Conservation (phyloP, 176 grass and related monocot species). For the Calamus simplicifolius region DNA sequence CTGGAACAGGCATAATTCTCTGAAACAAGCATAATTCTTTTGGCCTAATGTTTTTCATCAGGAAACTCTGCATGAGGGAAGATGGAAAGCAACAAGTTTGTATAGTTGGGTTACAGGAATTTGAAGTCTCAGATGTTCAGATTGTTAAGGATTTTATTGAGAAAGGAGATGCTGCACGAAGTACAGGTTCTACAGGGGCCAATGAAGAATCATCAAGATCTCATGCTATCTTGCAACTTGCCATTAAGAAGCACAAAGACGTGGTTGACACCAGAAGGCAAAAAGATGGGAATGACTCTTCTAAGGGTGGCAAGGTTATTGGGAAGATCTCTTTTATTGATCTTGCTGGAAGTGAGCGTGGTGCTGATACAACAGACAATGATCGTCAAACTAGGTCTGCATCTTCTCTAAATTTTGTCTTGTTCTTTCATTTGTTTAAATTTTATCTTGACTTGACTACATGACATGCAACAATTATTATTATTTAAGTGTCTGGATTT, state of each 20-base stretch:
- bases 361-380: constrained; percentile 64
- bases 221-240: constrained; percentile 43
- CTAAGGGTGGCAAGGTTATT: constrained; percentile 24
- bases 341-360: constrained; percentile 72
- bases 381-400: constrained; percentile 54
- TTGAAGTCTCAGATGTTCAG: constrained; percentile 35
- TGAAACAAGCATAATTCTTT: too few relatives aligned
- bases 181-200: constrained; percentile 30
- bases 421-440: too few relatives aligned
- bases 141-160: constrained; percentile 32
- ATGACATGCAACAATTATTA: too few relatives aligned
- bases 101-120: constrained; percentile 55
- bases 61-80: constrained; percentile 51
- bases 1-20: too few relatives aligned
- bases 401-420: not conserved
- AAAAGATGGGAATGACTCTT: constrained; percentile 15
- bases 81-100: constrained; percentile 39
- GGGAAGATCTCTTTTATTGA: constrained; percentile 88
- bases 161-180: constrained; percentile 42
- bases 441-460: too few relatives aligned
- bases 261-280: constrained; percentile 27
- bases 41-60: not conserved
- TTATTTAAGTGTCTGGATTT: not conserved
- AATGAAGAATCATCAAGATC: constrained; percentile 52
- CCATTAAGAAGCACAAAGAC: constrained; percentile 28